Evolutionary conservation across 495 filamentous ascomycete genomes (phyloP).

Genomic region (Pseudevernia furfuracea): DNA sequence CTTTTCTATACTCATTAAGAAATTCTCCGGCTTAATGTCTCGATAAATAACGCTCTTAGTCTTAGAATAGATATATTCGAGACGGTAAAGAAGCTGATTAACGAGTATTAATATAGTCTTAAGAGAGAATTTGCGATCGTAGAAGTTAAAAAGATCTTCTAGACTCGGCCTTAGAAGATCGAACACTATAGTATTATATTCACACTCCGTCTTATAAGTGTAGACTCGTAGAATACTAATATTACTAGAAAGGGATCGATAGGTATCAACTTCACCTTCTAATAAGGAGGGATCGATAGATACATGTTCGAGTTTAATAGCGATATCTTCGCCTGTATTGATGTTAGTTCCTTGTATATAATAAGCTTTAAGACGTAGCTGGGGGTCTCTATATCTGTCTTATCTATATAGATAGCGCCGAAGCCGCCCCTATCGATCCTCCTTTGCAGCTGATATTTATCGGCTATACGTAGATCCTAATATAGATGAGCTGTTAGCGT

Average conservation of each 20-base stretch:
- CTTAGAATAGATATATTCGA: conserved; percentile 33
- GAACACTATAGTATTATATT: not conserved
- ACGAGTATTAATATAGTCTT: conserved; percentile 37
- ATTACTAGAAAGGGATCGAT: not conserved
- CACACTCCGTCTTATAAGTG: not conserved
- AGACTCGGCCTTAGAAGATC: conserved; percentile 35
- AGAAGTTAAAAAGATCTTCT: conserved; percentile 53
- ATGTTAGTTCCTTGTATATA: not conserved
- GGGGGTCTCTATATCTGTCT: not conserved
- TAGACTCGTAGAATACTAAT: not conserved
- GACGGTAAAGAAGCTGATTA: conserved; percentile 31
- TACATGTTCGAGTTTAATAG: not conserved
- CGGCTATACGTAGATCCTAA: not conserved
- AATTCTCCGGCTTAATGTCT: no score
- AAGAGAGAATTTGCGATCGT: conserved; percentile 72
- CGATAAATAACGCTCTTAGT: conserved; percentile 7
- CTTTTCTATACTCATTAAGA: no score
- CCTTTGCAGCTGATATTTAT: not conserved
- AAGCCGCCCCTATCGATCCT: not conserved
- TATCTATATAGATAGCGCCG: not conserved
- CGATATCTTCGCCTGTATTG: not conserved
- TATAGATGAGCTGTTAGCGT: not conserved
- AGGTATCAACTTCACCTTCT: not conserved
- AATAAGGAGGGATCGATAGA: not conserved
- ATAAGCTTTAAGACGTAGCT: conserved; percentile 13